phyloP scores from a whole-genome alignment of 768 basidiomycete genomes.

The Lentinus brumalis region DNA sequence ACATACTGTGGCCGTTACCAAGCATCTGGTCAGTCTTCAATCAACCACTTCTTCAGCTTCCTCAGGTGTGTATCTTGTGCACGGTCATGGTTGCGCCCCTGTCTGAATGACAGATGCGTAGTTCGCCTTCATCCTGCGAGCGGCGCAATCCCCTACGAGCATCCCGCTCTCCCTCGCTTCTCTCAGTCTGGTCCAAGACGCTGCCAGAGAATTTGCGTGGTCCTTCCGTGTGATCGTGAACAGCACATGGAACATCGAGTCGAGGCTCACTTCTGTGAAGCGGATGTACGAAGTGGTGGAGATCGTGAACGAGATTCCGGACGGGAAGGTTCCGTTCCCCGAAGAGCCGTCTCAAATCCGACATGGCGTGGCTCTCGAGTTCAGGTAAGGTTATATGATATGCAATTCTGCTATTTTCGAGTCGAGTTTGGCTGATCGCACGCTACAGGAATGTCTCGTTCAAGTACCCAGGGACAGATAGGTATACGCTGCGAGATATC shows the following conservation, averaged over 20 bases:
- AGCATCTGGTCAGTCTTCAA: background rate
- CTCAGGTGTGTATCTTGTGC: background rate
- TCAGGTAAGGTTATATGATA: no score
- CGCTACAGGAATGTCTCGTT: constrained; percentile 66
- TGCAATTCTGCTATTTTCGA: no score
- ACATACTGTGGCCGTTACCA: background rate
- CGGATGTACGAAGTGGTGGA: constrained; percentile 18
- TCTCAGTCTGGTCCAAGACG: constrained; percentile 32
- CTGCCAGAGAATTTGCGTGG: constrained; percentile 19
- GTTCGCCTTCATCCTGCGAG: constrained; percentile 22
- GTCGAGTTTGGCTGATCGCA: constrained; percentile 1
- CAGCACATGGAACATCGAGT: constrained; percentile 3
- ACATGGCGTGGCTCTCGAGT: constrained; percentile 57
- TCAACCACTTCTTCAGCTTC: constrained; percentile 1
- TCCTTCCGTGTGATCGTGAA: constrained; percentile 20
- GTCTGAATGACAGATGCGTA: no score
- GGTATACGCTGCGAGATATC: constrained; percentile 57
- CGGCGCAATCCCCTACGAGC: constrained; percentile 21
- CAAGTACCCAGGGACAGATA: constrained; percentile 56
- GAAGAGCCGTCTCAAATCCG: constrained; percentile 29
- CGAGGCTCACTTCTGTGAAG: constrained; percentile 13
- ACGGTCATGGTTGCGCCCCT: no score
- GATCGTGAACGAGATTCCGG: constrained; percentile 7
- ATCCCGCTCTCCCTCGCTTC: constrained; percentile 31
- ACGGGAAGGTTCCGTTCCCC: constrained; percentile 14